Base-by-base conservation (phyloP, 139 green algal species). In the Chlorella sp. region DNA sequence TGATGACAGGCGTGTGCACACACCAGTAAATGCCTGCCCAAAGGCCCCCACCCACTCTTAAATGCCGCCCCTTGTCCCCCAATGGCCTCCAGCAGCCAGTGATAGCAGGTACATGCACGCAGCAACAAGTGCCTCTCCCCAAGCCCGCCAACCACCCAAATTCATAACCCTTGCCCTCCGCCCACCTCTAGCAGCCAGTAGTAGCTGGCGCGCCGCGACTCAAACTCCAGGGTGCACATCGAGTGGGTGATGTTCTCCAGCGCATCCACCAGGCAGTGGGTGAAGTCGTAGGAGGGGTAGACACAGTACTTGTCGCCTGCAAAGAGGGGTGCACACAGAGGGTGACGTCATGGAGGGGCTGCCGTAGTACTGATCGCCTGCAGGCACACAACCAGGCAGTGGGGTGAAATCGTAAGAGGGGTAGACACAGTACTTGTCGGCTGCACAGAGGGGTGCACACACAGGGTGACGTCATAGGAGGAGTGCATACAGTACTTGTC, bases 201-300 rank as follows among this genome's bases (percentile, higher is more conserved):
- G 94, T 99, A 99, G n/a, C 95, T 98, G n/a, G 98, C 98, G 34
- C 98, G 93, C 11, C 98, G 92, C 5, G 94, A 93, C 94, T 99
- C 97, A 93, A 99, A 99, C 93, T 99, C 98, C 71, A 99, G 94
- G 18, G 98, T 99, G 95, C 98, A 99, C 89, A 99, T 93, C 11
- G 98, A 99, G 94, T 99, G 98, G 0, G 97, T 98, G 91, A 99
- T 97, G 94, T 99, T 97, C 92, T 99, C 98, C n/a, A 99, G 88
- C 0, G 95, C 91, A 93, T 99, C 98, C 88, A 98, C 97, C 39
- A 99, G 81, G 95, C 98, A 99, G 94, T 99, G 98, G 2, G 98
- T 99, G 96, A 97, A 99, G 96, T 99, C 98, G 90, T 99, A 99
- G 30, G 96, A 98, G 37, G 98, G 98, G 94, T 99, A 99, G 92